These are phyloP conservation scores for Solioccasus polychromus DNA, from an alignment of 768 basidiomycete species.

Conservation along the genomic window DNA sequence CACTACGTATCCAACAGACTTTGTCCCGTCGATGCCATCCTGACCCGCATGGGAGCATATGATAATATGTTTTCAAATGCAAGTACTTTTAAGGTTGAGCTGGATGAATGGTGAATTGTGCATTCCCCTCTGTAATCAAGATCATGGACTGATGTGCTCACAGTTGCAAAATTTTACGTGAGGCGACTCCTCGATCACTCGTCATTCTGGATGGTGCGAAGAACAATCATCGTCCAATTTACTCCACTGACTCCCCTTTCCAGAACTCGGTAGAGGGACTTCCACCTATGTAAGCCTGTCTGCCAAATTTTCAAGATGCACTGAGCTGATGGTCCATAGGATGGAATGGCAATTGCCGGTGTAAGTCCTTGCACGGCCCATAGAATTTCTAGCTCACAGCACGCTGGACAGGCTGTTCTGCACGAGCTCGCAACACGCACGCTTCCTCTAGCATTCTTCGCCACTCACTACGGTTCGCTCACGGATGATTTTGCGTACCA, in stretches of 20 bases:
- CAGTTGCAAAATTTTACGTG: conserved; percentile 89
- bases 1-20: conserved; percentile 45
- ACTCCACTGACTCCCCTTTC: conserved; percentile 9
- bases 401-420: conserved; percentile 66
- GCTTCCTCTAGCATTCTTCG: conserved; percentile 90
- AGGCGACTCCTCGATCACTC: conserved; percentile 90
- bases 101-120: conserved; percentile 83
- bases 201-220: conserved; percentile 89
- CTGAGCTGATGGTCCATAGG: conserved; percentile 42
- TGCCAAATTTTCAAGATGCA: conserved; percentile 9
- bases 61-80: conserved; percentile 95
- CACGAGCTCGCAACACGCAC: conserved; percentile 95
- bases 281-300: conserved; percentile 73
- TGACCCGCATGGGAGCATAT: conserved; percentile 98
- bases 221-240: background rate
- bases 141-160: background rate
- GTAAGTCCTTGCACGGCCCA: conserved; percentile 37
- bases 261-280: conserved; percentile 93
- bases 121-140: background rate
- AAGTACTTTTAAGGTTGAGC: conserved; percentile 97
- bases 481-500: conserved; percentile 93
- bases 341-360: conserved; percentile 98
- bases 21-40: conserved; percentile 86
- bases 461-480: conserved; percentile 94
- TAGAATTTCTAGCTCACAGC: conserved; percentile 5